phyloP scores from a whole-genome alignment of 352 stramenopile species.

The Pythium aristosporum region DNA sequence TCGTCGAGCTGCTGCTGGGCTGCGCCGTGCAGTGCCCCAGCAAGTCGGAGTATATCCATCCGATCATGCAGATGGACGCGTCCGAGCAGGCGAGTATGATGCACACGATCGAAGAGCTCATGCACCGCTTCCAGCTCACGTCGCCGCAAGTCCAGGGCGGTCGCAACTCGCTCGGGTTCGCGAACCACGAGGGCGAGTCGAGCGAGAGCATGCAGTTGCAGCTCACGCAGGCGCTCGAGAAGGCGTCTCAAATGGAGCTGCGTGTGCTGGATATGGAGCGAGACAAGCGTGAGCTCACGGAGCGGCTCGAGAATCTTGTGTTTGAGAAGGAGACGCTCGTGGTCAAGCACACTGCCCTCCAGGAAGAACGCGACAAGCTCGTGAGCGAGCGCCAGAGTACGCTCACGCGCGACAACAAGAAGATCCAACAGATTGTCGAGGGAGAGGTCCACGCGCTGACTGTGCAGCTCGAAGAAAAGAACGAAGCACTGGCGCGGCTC shows the following conservation, averaged over 20 bases:
- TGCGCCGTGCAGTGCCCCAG: slow-evolving; percentile 78
- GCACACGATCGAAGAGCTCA: slow-evolving; percentile 83
- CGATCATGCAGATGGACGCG: slow-evolving; percentile 81
- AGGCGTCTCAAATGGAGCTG: slow-evolving; percentile 68
- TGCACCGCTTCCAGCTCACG: slow-evolving; percentile 68
- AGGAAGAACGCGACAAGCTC: slow-evolving; percentile 72
- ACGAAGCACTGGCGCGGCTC: slow-evolving; percentile 64
- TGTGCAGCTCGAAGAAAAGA: slow-evolving; percentile 77
- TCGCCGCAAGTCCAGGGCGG: slow-evolving; percentile 36
- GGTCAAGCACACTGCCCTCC: slow-evolving; percentile 45
- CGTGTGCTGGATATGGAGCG: slow-evolving; percentile 73
- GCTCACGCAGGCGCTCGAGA: slow-evolving; percentile 64
- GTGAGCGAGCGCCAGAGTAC: slow-evolving; percentile 70
- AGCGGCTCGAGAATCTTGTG: slow-evolving; percentile 62
- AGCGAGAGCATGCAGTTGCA: slow-evolving; percentile 50
- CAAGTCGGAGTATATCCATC: slow-evolving; percentile 83
- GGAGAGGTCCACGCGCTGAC: slow-evolving; percentile 74
- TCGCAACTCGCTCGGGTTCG: slow-evolving; percentile 57
- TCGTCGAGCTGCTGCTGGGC: slow-evolving; percentile 72
- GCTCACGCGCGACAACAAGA: slow-evolving; percentile 82
- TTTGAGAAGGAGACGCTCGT: slow-evolving; percentile 48
- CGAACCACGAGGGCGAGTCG: slow-evolving; percentile 42
- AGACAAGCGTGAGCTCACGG: slow-evolving; percentile 72
- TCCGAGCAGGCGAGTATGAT: slow-evolving; percentile 81
- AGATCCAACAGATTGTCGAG: slow-evolving; percentile 87